These are phyloP conservation scores for Yamadazyma takamatsuzukensis DNA, from an alignment of 805 yeast species.

Conservation along the genomic window DNA sequence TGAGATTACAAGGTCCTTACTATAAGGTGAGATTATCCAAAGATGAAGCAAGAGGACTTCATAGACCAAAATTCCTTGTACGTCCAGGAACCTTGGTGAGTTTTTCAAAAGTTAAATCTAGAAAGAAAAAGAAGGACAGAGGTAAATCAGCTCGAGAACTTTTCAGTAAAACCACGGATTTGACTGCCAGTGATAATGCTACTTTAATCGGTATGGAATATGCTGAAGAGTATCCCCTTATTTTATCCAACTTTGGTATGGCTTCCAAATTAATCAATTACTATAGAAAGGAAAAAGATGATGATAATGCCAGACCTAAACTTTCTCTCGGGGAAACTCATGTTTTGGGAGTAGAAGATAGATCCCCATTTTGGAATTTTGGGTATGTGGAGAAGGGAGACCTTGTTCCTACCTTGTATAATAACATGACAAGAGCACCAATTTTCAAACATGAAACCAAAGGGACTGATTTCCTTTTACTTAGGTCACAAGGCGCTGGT, in stretches of 20 bases:
- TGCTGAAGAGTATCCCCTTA: slow-evolving; percentile 82
- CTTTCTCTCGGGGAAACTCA: slow-evolving; percentile 90
- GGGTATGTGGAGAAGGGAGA: slow-evolving; percentile 95
- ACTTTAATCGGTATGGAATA: slow-evolving; percentile 79
- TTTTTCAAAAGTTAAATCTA: slow-evolving; percentile 67
- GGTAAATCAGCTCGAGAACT: slow-evolving; percentile 78
- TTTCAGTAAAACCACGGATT: slow-evolving; percentile 65
- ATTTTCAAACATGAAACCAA: slow-evolving; percentile 80
- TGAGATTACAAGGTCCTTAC: slow-evolving; percentile 83
- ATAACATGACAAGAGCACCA: slow-evolving; percentile 90
- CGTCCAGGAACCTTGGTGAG: slow-evolving; percentile 75
- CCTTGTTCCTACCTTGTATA: slow-evolving; percentile 89
- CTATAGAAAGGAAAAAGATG: slow-evolving; percentile 77
- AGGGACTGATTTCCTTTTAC: slow-evolving; percentile 75
- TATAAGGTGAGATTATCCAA: slow-evolving; percentile 74
- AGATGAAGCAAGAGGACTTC: slow-evolving; percentile 70
- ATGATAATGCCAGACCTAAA: slow-evolving; percentile 84
- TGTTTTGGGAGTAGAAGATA: slow-evolving; percentile 92
- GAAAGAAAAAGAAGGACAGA: slow-evolving; percentile 87
- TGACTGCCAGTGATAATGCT: slow-evolving; percentile 81
- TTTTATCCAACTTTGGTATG: slow-evolving; percentile 90
- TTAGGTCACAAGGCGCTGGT: slow-evolving; percentile 81
- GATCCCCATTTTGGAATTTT: slow-evolving; percentile 97
- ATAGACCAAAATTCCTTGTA: slow-evolving; percentile 70
- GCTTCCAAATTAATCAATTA: slow-evolving; percentile 90